phyloP scores from a whole-genome alignment of 2,329 filamentous ascomycete species.

The Tolypocladium paradoxum region DNA sequence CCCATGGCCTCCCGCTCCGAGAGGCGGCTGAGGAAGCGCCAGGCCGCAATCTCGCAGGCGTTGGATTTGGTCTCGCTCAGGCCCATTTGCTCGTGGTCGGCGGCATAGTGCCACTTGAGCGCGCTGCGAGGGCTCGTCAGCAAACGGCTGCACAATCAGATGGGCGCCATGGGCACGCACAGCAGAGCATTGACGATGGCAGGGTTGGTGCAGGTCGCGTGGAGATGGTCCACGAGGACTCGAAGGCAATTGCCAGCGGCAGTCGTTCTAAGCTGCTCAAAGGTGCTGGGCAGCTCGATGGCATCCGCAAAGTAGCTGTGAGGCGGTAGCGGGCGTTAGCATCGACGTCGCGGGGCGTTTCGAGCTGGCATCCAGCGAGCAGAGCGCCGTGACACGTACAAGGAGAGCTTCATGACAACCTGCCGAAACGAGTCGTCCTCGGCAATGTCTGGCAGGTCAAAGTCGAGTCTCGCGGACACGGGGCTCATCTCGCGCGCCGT shows the following conservation, averaged over 20 bases:
- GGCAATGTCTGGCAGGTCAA: slow-evolving; percentile 43
- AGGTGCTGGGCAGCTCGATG: slow-evolving; percentile 54
- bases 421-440: slow-evolving; percentile 50
- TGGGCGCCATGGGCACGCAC: slow-evolving; percentile 30
- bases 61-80: slow-evolving; percentile 58
- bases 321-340: slow-evolving; percentile 2
- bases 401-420: slow-evolving; percentile 56
- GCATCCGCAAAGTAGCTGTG: slow-evolving; percentile 51
- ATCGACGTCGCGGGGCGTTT: background rate
- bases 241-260: slow-evolving; percentile 48
- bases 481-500: slow-evolving; percentile 24
- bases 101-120: slow-evolving; percentile 63
- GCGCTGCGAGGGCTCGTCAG: slow-evolving; percentile 38
- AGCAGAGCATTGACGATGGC: slow-evolving; percentile 63
- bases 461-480: slow-evolving; percentile 20
- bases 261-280: slow-evolving; percentile 62
- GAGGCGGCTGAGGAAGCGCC: slow-evolving; percentile 62
- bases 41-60: slow-evolving; percentile 72
- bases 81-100: slow-evolving; percentile 51
- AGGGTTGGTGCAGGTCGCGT: slow-evolving; percentile 52
- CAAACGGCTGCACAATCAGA: slow-evolving; percentile 4
- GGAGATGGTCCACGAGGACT: slow-evolving; percentile 53
- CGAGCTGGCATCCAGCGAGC: background rate
- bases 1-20: slow-evolving; percentile 65
- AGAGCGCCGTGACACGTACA: slow-evolving; percentile 28